Evolutionary conservation across 1,139 yeast genomes (phyloP), one percentile per base, ranked within the genome.

Genomic region (Hyphopichia wangnamkhiaoensis): DNA sequence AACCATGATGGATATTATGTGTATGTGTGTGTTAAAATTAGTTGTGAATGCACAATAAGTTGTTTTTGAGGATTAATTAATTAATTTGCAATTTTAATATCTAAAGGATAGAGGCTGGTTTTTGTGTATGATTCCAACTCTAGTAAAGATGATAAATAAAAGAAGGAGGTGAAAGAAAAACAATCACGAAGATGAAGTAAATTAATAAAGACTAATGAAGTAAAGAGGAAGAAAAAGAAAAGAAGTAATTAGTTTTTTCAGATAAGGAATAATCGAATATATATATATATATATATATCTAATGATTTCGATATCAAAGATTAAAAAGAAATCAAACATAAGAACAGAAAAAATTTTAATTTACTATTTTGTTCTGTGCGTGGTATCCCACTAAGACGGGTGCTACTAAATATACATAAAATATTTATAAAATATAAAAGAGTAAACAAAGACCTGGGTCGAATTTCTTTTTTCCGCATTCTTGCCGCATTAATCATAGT

Each of bases 1-100:
- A 52, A 72, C 68, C 74, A 68, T 66, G 38, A 30, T 31, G 31
- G 35, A 25, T 14, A 24, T n/a, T 18, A 31, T 31, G 33, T 16
- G 48, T 31, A 9, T 37, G 17, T 40, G 20, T 40, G 24, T 37
- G 6, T 13, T 27, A 29, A 16, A 29, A n/a, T n/a, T n/a, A n/a
- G n/a, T n/a, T n/a, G n/a, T n/a, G n/a, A n/a, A n/a, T n/a, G n/a
- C n/a, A n/a, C n/a, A n/a, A n/a, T n/a, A n/a, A n/a, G n/a, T n/a
- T n/a, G n/a, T n/a, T n/a, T n/a, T n/a, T n/a, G n/a, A n/a, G n/a
- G n/a, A n/a, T n/a, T n/a, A n/a, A n/a, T n/a, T n/a, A n/a, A n/a
- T n/a, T n/a, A n/a, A n/a, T n/a, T n/a, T n/a, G n/a, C n/a, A n/a
- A n/a, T n/a, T n/a, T n/a, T n/a, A n/a, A n/a, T n/a, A n/a, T n/a